phyloP scores from a whole-genome alignment of 148 eudicot species.

The Fagopyrum esculentum region DNA sequence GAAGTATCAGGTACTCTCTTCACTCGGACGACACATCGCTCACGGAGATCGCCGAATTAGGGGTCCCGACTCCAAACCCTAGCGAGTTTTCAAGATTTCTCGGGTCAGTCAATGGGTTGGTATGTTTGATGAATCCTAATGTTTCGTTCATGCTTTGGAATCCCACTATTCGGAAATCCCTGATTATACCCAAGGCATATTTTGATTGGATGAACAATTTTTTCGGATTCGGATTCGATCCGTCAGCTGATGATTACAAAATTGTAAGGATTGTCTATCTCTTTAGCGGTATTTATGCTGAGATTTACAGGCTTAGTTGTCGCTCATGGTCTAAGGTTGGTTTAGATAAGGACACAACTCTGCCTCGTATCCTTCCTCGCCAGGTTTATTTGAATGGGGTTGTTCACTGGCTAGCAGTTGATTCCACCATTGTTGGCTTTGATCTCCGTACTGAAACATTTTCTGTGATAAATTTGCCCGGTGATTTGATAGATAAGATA shows the following conservation, averaged over 20 bases:
- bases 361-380: slow-evolving; percentile 1
- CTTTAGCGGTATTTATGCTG: background rate
- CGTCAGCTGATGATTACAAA: slow-evolving; percentile 10
- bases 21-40: background rate
- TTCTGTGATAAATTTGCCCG: slow-evolving; percentile 6
- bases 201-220: no score
- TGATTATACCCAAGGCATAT: background rate
- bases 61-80: background rate
- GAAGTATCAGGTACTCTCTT: slow-evolving; percentile 3
- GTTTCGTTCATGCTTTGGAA: slow-evolving; percentile 16
- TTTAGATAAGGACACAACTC: background rate
- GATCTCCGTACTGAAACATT: slow-evolving; percentile 14
- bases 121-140: slow-evolving; percentile 10
- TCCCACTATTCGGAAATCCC: slow-evolving; percentile 14
- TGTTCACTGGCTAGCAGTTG: slow-evolving; percentile 14
- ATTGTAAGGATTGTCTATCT: slow-evolving; percentile 7
- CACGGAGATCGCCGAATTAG: background rate
- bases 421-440: slow-evolving; percentile 3
- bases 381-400: slow-evolving; percentile 7
- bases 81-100: background rate
- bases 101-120: slow-evolving; percentile 13
- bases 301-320: slow-evolving; percentile 12
- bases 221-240: slow-evolving; percentile 13
- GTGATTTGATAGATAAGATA: background rate
- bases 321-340: background rate